Conservation (phyloP, 345 rosid genomes). For the Diplotaxis tenuifolia region DNA sequence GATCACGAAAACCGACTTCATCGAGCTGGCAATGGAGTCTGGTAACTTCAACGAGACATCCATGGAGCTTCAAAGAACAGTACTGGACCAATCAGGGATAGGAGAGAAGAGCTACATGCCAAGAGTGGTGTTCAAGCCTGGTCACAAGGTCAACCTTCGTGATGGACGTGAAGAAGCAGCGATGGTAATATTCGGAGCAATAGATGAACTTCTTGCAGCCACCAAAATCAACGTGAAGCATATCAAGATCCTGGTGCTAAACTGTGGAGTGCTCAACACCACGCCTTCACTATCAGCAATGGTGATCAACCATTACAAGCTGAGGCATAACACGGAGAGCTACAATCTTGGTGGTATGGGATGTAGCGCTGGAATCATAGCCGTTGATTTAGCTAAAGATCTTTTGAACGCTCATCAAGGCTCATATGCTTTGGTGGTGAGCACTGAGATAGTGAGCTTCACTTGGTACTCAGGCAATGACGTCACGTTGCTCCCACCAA, state of each 20-base stretch:
- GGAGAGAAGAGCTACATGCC: slow-evolving; percentile 76
- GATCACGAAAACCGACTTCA: slow-evolving; percentile 60
- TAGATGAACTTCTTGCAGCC: slow-evolving; percentile 52
- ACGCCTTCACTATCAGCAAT: slow-evolving; percentile 68
- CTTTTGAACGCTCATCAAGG: slow-evolving; percentile 53
- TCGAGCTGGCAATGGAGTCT: slow-evolving; percentile 51
- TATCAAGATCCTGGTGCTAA: slow-evolving; percentile 55
- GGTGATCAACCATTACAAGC: slow-evolving; percentile 72
- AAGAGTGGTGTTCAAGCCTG: slow-evolving; percentile 46
- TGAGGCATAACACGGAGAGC: slow-evolving; percentile 57
- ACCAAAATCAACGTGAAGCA: slow-evolving; percentile 52
- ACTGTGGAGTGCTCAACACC: slow-evolving; percentile 67
- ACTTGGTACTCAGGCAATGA: slow-evolving; percentile 66
- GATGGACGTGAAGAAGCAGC: slow-evolving; percentile 76
- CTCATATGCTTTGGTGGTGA: slow-evolving; percentile 60
- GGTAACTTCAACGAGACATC: slow-evolving; percentile 56
- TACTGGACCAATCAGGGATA: slow-evolving; percentile 58
- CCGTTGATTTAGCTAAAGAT: slow-evolving; percentile 62
- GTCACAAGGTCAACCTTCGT: slow-evolving; percentile 39
- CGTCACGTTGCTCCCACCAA: slow-evolving; percentile 58
- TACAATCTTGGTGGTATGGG: slow-evolving; percentile 87
- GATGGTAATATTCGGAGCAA: slow-evolving; percentile 60
- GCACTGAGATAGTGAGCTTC: slow-evolving; percentile 60
- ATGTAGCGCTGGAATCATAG: slow-evolving; percentile 70
- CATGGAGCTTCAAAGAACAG: slow-evolving; percentile 48